Evolutionary conservation across 768 basidiomycete genomes (phyloP), one percentile per base, ranked within the genome.

Genomic region (Hygrocybe coccinea): DNA sequence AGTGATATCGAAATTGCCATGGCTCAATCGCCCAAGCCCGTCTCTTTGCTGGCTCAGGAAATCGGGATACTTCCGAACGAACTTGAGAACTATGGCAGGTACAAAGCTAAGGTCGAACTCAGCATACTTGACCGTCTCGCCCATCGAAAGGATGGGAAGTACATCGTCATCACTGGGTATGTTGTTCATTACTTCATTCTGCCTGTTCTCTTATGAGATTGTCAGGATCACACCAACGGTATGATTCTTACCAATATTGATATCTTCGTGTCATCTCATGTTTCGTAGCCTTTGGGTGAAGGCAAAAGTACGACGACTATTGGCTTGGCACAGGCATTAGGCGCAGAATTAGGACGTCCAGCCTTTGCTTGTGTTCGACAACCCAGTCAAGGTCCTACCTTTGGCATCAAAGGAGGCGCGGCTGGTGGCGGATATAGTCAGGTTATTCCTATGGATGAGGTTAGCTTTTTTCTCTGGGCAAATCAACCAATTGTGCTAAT

Each of bases 371-470:
- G 94, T 69, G 94, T 98, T 21, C 87, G 95, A 54, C 97, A 99
- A 68, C 97, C 97, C 3, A 94, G 92, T 74, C 95, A 99, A 71
- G 95, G 97, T 11, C 95, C 95, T 34, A 98, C 95, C 0, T 99
- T 98, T 68, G 95, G 95, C 62, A 97, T 99, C 78, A 99, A 99
- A 73, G 95, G 95, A 62, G 97, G 95, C 64, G 95, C 95, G 36
- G 95, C 95, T 41, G 95, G 97, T 38, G 95, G 95, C 58, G 95
- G 95, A 51, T 99, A 98, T 76, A 93, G 91, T 68, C 95, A 97
- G 68, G 91, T 99, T 65, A 98, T 98, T 73, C 95, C 95, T 39
- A 97, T 98, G 95, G 95, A 97, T 65, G 95, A 97, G 76, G 89
- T 89, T 60, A 52, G 70, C 57, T 14, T 3, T 25, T n/a, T 55